Conservation (phyloP, 805 yeast genomes). For the Pichia paraexigua region DNA sequence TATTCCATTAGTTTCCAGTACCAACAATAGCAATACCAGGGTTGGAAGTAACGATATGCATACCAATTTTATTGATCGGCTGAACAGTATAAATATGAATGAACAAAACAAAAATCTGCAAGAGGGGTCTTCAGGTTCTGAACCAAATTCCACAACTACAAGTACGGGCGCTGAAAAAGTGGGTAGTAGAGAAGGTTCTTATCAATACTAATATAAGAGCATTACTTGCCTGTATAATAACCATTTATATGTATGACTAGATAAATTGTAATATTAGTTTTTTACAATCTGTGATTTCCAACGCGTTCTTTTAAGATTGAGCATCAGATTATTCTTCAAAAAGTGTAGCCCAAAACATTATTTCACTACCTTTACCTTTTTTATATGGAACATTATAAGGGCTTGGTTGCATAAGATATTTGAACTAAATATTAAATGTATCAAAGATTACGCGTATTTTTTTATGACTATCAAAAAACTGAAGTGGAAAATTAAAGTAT, state of each 20-base stretch:
- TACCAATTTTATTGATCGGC: not conserved
- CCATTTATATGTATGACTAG: not conserved
- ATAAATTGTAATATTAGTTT: not conserved
- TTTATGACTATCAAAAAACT: no score
- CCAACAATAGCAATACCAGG: not conserved
- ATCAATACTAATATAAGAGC: not conserved
- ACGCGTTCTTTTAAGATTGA: no score
- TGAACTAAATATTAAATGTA: no score
- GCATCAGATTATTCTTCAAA: no score
- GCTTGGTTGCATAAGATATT: no score
- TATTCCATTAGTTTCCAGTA: not conserved
- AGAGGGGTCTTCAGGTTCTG: conserved; percentile 1
- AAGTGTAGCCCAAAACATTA: no score
- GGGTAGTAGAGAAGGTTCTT: not conserved
- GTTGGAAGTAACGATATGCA: not conserved
- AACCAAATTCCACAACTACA: not conserved
- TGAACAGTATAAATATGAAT: not conserved
- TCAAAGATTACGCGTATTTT: no score
- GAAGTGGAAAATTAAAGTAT: no score
- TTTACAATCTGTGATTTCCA: not conserved
- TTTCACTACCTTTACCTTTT: no score
- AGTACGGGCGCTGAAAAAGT: not conserved
- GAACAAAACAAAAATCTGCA: not conserved
- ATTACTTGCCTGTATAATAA: no score
- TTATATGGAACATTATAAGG: no score